These are phyloP conservation scores for Macrophomina tecta DNA, from an alignment of 2,329 filamentous ascomycete genomes.

Conservation along the genomic window DNA sequence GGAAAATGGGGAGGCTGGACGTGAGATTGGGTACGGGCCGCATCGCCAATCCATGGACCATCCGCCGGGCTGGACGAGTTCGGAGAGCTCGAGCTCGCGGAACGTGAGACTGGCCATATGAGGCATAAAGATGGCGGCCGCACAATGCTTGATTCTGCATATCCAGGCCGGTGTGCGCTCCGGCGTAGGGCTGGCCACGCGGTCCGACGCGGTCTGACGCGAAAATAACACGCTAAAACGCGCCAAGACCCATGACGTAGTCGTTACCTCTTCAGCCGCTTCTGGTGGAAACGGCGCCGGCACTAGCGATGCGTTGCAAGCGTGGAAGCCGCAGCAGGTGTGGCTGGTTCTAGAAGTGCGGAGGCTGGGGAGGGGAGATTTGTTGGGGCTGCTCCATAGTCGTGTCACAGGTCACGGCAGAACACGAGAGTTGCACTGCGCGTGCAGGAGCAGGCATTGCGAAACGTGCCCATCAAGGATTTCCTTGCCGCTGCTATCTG, in stretches of 20 bases:
- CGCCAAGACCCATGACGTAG: slow-evolving; percentile 1
- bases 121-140: no score
- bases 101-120: not conserved
- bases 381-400: slow-evolving; percentile 17
- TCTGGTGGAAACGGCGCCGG: not conserved
- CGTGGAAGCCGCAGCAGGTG: not conserved
- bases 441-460: slow-evolving; percentile 26
- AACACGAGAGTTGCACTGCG: slow-evolving; percentile 19
- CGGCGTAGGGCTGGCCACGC: no score
- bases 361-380: slow-evolving; percentile 17
- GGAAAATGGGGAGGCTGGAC: not conserved
- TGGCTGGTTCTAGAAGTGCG: slow-evolving; percentile 13
- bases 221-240: not conserved
- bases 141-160: no score
- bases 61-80: not conserved
- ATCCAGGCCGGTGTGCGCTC: no score
- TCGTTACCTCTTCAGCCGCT: not conserved
- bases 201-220: not conserved
- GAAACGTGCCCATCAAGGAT: slow-evolving; percentile 19
- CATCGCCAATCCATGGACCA: not conserved
- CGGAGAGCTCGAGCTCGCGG: not conserved
- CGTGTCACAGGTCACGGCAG: slow-evolving; percentile 18
- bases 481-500: slow-evolving; percentile 19
- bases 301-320: not conserved
- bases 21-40: not conserved